Percentiles rank a stretch among this genome's conserved stretches.
Conservation (phyloP, 1,139 yeast genomes). For the Eremothecium cymbalariae region DNA sequence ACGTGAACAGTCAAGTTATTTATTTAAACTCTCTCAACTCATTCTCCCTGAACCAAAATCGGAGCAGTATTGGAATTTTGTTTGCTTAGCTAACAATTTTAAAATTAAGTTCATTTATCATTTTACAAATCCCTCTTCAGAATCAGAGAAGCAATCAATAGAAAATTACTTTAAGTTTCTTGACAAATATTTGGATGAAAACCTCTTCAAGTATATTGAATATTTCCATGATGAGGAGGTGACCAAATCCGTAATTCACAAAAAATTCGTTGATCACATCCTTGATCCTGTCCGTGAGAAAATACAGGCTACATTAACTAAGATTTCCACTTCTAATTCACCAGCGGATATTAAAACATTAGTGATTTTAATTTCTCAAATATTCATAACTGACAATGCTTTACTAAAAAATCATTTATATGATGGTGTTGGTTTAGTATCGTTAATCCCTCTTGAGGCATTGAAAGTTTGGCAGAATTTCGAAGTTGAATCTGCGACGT, state of each 20-base stretch:
- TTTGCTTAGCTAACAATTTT: conserved; percentile 48
- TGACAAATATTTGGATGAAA: conserved; percentile 32
- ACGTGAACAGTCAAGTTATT: conserved; percentile 18
- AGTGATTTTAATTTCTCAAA: conserved; percentile 26
- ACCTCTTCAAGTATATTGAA: conserved; percentile 27
- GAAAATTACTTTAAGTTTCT: conserved; percentile 52
- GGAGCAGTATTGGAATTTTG: conserved; percentile 51
- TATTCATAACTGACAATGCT: conserved; percentile 29
- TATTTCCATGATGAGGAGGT: conserved; percentile 23
- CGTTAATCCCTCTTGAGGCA: conserved; percentile 22
- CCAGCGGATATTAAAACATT: conserved; percentile 21
- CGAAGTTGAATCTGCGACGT: conserved; percentile 51
- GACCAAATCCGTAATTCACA: conserved; percentile 23
- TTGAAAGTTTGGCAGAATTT: conserved; percentile 59
- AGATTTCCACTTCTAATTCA: conserved; percentile 32
- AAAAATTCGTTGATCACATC: conserved; percentile 33
- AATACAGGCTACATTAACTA: conserved; percentile 29
- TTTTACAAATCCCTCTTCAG: conserved; percentile 41
- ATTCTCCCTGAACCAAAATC: conserved; percentile 24
- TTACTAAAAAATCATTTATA: conserved; percentile 22
- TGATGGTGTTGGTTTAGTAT: conserved; percentile 26
- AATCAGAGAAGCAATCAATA: conserved; percentile 32
- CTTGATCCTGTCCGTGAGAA: conserved; percentile 30
- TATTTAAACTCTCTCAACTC: conserved; percentile 38
- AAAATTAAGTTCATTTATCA: conserved; percentile 63